Conservation (phyloP, 176 grass and related monocot species). For the Oryza meyeriana region DNA sequence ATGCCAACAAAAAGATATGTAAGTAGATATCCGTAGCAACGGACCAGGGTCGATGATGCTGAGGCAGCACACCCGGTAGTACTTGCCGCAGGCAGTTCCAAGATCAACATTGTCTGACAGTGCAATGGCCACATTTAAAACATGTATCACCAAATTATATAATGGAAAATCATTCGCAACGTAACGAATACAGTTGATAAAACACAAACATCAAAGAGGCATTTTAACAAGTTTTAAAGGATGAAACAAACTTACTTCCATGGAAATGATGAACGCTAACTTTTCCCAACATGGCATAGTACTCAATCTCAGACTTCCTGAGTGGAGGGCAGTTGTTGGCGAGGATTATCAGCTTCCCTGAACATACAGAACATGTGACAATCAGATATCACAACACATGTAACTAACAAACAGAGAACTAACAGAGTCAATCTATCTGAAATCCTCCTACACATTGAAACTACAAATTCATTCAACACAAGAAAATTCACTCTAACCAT, state of each 20-base stretch:
- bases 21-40: neutral
- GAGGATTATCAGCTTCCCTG: slow-evolving; percentile 86
- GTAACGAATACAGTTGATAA: too few species aligned
- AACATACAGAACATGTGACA: neutral
- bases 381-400: neutral
- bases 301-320: slow-evolving; percentile 95
- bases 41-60: slow-evolving; percentile 90
- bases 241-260: slow-evolving; percentile 67
- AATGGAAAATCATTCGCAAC: neutral
- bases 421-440: neutral
- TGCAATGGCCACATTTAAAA: neutral
- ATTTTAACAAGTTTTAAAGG: neutral
- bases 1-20: neutral
- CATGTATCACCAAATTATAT: neutral
- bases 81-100: slow-evolving; percentile 92
- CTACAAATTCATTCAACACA: neutral
- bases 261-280: slow-evolving; percentile 88
- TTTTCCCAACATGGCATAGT: slow-evolving; percentile 97
- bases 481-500: neutral
- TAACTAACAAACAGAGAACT: neutral
- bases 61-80: slow-evolving; percentile 90
- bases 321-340: slow-evolving; percentile 95
- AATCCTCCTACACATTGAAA: neutral
- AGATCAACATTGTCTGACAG: slow-evolving; percentile 92
- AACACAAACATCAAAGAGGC: neutral